phyloP scores from a whole-genome alignment of 768 basidiomycete genomes.

The Aureoboletus auriporus region DNA sequence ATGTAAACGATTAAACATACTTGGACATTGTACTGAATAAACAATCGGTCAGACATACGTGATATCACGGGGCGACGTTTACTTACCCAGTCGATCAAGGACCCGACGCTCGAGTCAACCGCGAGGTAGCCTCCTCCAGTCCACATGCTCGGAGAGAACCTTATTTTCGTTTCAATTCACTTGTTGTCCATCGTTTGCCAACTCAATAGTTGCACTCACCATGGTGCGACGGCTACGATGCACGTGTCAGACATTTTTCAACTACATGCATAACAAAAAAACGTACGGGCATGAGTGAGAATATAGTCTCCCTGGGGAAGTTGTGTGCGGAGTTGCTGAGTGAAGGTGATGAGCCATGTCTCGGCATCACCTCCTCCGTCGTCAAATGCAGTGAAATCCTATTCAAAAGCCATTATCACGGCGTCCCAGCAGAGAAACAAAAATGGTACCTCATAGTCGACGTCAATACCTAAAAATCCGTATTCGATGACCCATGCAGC shows the following conservation, averaged over 20 bases:
- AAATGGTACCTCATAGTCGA: constrained; percentile 46
- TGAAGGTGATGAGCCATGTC: constrained; percentile 32
- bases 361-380: constrained; percentile 36
- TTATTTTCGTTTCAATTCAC: constrained; percentile 1
- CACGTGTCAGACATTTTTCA: neutral
- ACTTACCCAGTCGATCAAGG: constrained; percentile 43
- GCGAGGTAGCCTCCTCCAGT: constrained; percentile 36
- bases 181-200: neutral
- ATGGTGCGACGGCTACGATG: constrained; percentile 17
- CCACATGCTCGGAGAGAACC: constrained; percentile 21
- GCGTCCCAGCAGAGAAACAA: neutral
- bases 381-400: constrained; percentile 34
- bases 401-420: neutral
- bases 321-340: constrained; percentile 27
- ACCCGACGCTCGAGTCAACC: constrained; percentile 35
- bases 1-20: constrained; percentile 15
- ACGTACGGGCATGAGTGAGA: constrained; percentile 35
- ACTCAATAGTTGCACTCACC: constrained; percentile 8
- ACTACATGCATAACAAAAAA: neutral
- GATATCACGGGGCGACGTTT: neutral
- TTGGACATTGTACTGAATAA: constrained; percentile 35
- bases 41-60: neutral
- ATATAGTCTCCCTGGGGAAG: constrained; percentile 33
- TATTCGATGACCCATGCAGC: constrained; percentile 47
- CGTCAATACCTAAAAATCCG: constrained; percentile 46